Conservation (phyloP, 2,329 filamentous ascomycete species). For the Ceratocystis papillata region DNA sequence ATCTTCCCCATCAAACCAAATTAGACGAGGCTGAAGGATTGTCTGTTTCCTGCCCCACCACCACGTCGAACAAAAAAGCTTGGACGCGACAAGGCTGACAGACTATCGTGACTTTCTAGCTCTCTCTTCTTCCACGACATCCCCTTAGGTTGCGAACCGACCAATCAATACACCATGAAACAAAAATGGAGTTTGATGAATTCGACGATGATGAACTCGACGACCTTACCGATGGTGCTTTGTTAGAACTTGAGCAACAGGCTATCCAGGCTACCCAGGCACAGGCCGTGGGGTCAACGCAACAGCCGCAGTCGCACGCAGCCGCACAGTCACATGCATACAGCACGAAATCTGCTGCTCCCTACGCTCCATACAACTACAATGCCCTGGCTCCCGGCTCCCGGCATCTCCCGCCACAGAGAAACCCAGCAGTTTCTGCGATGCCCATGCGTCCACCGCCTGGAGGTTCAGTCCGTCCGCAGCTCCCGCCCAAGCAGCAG, state of each 20-base stretch:
- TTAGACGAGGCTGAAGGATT: no score
- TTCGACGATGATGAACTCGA: slow-evolving; percentile 49
- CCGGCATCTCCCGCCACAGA: slow-evolving; percentile 12
- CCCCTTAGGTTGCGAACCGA: not conserved
- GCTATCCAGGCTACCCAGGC: slow-evolving; percentile 52
- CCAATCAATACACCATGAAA: not conserved
- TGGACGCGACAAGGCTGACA: slow-evolving; percentile 11
- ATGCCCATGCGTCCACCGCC: slow-evolving; percentile 9
- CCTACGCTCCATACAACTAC: not conserved
- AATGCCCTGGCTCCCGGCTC: not conserved
- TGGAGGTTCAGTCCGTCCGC: slow-evolving; percentile 16
- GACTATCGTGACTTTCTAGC: not conserved
- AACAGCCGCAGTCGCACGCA: not conserved
- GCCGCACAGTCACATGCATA: no score
- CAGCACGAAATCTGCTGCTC: no score
- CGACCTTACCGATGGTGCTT: slow-evolving; percentile 44
- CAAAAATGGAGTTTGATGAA: slow-evolving; percentile 21
- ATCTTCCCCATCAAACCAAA: no score
- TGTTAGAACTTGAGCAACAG: slow-evolving; percentile 53
- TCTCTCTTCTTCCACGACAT: not conserved
- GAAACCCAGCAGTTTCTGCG: not conserved
- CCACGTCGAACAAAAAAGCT: not conserved
- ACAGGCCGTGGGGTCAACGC: slow-evolving; percentile 20
- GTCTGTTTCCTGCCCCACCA: not conserved
- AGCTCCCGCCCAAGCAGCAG: slow-evolving; percentile 21